Conservation (phyloP, 441 rosid genomes). For the Sinapis alba region DNA sequence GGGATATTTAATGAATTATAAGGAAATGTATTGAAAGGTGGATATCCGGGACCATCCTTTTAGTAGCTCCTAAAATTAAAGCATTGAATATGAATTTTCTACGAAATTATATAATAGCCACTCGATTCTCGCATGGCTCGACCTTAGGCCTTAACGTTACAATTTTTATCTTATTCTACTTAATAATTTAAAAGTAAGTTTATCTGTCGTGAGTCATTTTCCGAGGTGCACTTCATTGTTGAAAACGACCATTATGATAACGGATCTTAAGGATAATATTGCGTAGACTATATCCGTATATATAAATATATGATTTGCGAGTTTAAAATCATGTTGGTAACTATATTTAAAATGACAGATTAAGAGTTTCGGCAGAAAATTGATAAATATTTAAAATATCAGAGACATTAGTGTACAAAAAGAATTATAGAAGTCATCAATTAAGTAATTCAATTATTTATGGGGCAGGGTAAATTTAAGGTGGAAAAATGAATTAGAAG, state of each 20-base stretch:
- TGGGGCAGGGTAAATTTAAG: conserved; percentile 26
- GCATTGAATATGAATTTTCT: conserved; percentile 36
- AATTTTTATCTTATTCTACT: conserved; percentile 13
- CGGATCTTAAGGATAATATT: not conserved
- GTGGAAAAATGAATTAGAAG: conserved; percentile 6
- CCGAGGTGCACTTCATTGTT: conserved; percentile 32
- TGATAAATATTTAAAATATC: not conserved
- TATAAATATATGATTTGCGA: not conserved
- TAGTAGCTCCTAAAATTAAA: conserved; percentile 39
- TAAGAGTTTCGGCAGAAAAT: not conserved
- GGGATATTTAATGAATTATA: conserved; percentile 19
- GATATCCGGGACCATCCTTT: conserved; percentile 37
- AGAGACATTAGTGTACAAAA: not conserved
- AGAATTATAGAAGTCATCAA: not conserved
- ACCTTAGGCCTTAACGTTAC: conserved; percentile 32
- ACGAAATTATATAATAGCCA: conserved; percentile 36
- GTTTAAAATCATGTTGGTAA: not conserved
- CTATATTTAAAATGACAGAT: not conserved
- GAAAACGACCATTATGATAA: conserved; percentile 33
- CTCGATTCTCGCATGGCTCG: conserved; percentile 37
- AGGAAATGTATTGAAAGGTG: conserved; percentile 26
- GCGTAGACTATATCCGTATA: not conserved
- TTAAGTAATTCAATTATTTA: conserved; percentile 33
- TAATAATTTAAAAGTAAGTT: conserved; percentile 18
- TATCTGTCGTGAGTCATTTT: conserved; percentile 33